Percentiles rank a stretch among this genome's conserved stretches.
These are phyloP conservation scores for Platanus orientalis DNA, from an alignment of 164 flowering plant species.

Conservation along the genomic window DNA sequence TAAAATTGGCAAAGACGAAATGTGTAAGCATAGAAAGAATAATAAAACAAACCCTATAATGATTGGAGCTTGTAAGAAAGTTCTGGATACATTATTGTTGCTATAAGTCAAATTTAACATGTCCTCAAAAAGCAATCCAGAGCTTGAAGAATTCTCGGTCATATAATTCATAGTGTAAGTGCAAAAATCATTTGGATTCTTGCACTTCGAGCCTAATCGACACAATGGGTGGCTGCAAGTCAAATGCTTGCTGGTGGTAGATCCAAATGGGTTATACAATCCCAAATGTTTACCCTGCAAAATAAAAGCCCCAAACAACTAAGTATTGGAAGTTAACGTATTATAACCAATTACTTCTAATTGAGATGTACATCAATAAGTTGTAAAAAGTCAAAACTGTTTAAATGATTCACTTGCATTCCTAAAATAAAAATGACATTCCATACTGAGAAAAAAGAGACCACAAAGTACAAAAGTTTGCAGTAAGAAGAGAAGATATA, in stretches of 20 bases:
- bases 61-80: slow-evolving; percentile 53
- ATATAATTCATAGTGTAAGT: slow-evolving; percentile 57
- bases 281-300: slow-evolving; percentile 92
- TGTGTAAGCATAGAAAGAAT: background rate
- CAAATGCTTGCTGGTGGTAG: slow-evolving; percentile 70
- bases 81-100: slow-evolving; percentile 25
- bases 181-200: slow-evolving; percentile 59
- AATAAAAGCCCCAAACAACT: slow-evolving; percentile 85
- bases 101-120: slow-evolving; percentile 59
- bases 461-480: background rate
- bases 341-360: no score
- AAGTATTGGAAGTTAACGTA: no score
- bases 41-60: slow-evolving; percentile 57
- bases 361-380: no score
- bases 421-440: background rate
- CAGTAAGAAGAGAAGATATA: background rate
- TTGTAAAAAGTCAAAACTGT: no score
- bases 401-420: background rate
- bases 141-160: slow-evolving; percentile 64
- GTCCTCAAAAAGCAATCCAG: slow-evolving; percentile 84
- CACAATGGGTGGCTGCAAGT: slow-evolving; percentile 75
- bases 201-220: slow-evolving; percentile 51
- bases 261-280: slow-evolving; percentile 68
- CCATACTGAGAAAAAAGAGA: background rate
- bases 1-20: background rate